Base-by-base conservation (phyloP, 257 asterid species). In the Solanum boliviense region DNA sequence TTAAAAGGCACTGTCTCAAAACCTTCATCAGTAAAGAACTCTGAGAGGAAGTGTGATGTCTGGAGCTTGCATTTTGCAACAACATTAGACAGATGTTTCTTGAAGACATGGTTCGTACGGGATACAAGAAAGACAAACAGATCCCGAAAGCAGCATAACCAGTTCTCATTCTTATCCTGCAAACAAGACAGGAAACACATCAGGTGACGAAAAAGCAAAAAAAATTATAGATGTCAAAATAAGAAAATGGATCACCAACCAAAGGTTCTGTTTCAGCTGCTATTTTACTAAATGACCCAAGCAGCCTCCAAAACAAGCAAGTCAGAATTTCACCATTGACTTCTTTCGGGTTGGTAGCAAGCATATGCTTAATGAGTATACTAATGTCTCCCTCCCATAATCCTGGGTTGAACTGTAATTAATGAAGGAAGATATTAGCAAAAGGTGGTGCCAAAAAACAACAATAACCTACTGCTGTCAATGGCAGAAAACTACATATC, bases 1-100 rank as follows among this genome's bases (percentile, higher is more conserved):
- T 71, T 39, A 39, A 34, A 25, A 41, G 46, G 46, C 32, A 44
- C 3, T 32, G 56, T 52, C 20, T 39, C 36, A 73, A 91, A 90
- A 97, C 99, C 99, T 94, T 95, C 99, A 84, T 91, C 95, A 41
- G 92, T 89, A 84, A 95, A 89, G 83, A 94, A 86, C 86, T 95
- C 92, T 82, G 94, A 87, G 89, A 93, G 91, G 88, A 95, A 91
- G 88, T 38, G 90, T 29, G 87, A 73, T 74, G 91, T 68, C 89
- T 93, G 87, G 71, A 87, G 88, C 91, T 91, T 93, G 95, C 92
- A 91, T 88, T 92, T 93, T 9, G 90, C 75, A 83, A 91, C 92
- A 86, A 95, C 93, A 90, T 81, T 88, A 71, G 91, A 94, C 89
- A 93, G 89, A 87, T 94, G 97, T 89, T 90, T 91, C 93, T 88